Evolutionary conservation across 2,329 filamentous ascomycete genomes (phyloP), one percentile per base, ranked within the genome.

Genomic region (Xylariaceae sp.): DNA sequence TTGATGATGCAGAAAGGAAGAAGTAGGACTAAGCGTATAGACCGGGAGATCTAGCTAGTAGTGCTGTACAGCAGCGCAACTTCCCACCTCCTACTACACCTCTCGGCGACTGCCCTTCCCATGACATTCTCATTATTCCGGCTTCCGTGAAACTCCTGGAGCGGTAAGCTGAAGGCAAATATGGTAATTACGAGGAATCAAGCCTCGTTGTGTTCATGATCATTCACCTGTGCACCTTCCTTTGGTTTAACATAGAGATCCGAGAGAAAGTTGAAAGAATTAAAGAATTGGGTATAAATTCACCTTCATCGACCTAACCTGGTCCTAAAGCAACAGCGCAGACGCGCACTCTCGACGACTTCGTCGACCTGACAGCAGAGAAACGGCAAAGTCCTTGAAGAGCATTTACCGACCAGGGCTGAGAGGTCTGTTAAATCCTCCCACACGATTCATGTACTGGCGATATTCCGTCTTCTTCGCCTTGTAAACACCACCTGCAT

Each of bases 391-490:
- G n/a, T 35, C n/a, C 37, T 13, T 8, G 8, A 10, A 42, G 8
- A 5, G 13, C 42, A 47, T 52, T 51, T 64, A 68, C 34, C 67
- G 67, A 9, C 64, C 66, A n/a, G 85, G 85, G 73, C 87, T 89
- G 55, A 92, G 76, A 51, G 89, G 89, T 67, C 89, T 77, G 72
- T 93, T 94, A 78, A 94, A 94, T 4, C 89, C 89, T 58, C 89
- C 89, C 55, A 86, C 80, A 58, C 89, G 83, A 71, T 94, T 94
- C 86, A 99, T 99, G 75, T 99, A 99, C 82, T 99, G 94, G 67
- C 94, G 83, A 71, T 97, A 97, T 78, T 95, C 85, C 11, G 88
- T 89, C 84, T 91, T 92, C 85, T 96, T 97, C 77, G 94, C 91
- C 80, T 94, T 97, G 66, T 88, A 80, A 55, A 97, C 86, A 0